Evolutionary conservation across 768 basidiomycete species (phyloP).

Genomic region (Suillus subluteus): DNA sequence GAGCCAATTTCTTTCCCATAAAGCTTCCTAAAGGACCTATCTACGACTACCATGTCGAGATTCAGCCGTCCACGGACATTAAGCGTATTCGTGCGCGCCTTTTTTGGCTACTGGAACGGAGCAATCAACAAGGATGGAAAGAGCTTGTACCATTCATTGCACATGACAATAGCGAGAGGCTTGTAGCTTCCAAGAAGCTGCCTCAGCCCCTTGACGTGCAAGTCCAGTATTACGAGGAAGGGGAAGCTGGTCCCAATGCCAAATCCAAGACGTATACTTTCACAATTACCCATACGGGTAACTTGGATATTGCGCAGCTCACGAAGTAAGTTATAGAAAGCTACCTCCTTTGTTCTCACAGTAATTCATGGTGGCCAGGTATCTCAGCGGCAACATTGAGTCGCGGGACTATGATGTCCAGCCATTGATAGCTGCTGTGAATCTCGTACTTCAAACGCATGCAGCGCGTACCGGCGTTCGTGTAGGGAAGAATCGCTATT

Average conservation of each 20-base stretch:
- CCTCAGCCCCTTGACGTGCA: constrained; percentile 39
- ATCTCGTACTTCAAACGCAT: constrained; percentile 48
- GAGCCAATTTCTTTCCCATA: constrained; percentile 55
- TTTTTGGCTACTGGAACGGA: constrained; percentile 46
- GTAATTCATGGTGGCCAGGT: constrained; percentile 33
- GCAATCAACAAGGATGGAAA: constrained; percentile 39
- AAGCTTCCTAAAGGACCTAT: constrained; percentile 43
- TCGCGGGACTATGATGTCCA: constrained; percentile 43
- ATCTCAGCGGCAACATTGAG: constrained; percentile 40
- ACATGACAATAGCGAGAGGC: constrained; percentile 46
- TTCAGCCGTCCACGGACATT: constrained; percentile 38
- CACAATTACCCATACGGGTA: constrained; percentile 34
- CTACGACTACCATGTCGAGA: constrained; percentile 48
- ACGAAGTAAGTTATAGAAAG: constrained; percentile 33
- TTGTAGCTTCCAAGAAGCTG: constrained; percentile 44
- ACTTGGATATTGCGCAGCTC: constrained; percentile 35
- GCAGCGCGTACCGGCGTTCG: constrained; percentile 48
- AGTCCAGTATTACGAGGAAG: constrained; percentile 45
- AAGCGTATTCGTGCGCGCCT: constrained; percentile 45
- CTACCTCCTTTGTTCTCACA: background rate
- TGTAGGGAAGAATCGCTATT: constrained; percentile 54
- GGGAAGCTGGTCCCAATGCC: constrained; percentile 35
- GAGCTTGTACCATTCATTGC: constrained; percentile 36
- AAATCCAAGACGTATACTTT: constrained; percentile 42
- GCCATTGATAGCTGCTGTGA: constrained; percentile 50